Evolutionary conservation across 2,329 filamentous ascomycete genomes (phyloP).

Genomic region (Ciborinia camelliae): DNA sequence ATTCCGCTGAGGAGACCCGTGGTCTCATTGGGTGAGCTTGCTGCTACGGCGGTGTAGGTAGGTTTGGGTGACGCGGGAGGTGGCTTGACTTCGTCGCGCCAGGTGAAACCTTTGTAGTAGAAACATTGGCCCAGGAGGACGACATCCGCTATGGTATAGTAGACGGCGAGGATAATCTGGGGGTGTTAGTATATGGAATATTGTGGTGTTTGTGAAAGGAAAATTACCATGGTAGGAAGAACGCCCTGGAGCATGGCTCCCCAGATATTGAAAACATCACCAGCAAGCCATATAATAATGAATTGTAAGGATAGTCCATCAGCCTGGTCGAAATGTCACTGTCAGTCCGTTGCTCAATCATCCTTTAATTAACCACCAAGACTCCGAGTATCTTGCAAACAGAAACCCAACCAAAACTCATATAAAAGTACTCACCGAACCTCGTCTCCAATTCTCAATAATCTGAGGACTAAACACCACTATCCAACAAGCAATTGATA

Average conservation of each 20-base stretch:
- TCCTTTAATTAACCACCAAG: background rate
- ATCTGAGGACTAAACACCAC: constrained; percentile 98
- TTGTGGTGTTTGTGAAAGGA: background rate
- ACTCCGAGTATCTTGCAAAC: background rate
- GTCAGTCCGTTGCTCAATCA: background rate
- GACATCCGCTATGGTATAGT: constrained; percentile 89
- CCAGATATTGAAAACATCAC: constrained; percentile 95
- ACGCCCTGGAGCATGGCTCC: constrained; percentile 91
- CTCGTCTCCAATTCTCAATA: constrained; percentile 84
- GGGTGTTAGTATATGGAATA: constrained; percentile 10
- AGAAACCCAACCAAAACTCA: background rate
- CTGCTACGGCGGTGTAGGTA: constrained; percentile 16
- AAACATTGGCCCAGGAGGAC: constrained; percentile 88
- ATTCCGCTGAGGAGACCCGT: constrained; percentile 51
- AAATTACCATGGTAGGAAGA: constrained; percentile 77
- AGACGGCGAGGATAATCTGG: constrained; percentile 82
- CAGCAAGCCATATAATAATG: constrained; percentile 86
- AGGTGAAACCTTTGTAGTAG: constrained; percentile 86
- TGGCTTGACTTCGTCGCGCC: constrained; percentile 51
- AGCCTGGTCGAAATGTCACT: constrained; percentile 43
- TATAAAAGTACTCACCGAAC: constrained; percentile 45
- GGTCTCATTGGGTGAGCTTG: constrained; percentile 45
- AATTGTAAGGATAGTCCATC: constrained; percentile 90
- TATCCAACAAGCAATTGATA: constrained; percentile 93
- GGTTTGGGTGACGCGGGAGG: constrained; percentile 42